phyloP scores from a whole-genome alignment of 768 basidiomycete species.

The Serendipita sp. region DNA sequence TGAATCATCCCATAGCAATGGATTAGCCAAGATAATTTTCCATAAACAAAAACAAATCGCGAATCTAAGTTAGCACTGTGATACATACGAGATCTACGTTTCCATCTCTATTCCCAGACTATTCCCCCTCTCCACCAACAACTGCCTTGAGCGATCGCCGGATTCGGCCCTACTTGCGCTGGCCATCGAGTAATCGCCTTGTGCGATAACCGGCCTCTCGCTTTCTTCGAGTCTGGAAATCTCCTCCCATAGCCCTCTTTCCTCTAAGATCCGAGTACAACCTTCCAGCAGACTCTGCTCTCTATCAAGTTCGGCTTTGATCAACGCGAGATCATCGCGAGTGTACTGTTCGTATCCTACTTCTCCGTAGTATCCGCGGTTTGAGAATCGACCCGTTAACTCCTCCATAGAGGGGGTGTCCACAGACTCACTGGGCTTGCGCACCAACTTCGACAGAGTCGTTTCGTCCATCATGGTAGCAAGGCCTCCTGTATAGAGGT shows the following conservation, averaged over 20 bases:
- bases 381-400: slow-evolving; percentile 19
- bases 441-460: slow-evolving; percentile 32
- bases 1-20: no score
- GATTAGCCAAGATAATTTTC: no score
- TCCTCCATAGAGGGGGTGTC: slow-evolving; percentile 42
- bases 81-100: neutral
- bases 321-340: neutral
- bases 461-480: slow-evolving; percentile 29
- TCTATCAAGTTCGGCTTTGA: neutral
- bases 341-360: neutral
- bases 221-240: neutral
- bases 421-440: slow-evolving; percentile 42
- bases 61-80: neutral
- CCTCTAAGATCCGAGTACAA: neutral
- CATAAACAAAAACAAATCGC: neutral
- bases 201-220: neutral
- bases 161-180: neutral
- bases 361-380: neutral
- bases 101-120: neutral
- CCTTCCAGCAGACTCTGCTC: neutral
- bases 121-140: neutral
- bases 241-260: neutral
- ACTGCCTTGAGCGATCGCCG: neutral
- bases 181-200: neutral
- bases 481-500: slow-evolving; percentile 11